Evolutionary conservation across 169 alveolate genomes (phyloP).

Genomic region (Plasmodium adleri): DNA sequence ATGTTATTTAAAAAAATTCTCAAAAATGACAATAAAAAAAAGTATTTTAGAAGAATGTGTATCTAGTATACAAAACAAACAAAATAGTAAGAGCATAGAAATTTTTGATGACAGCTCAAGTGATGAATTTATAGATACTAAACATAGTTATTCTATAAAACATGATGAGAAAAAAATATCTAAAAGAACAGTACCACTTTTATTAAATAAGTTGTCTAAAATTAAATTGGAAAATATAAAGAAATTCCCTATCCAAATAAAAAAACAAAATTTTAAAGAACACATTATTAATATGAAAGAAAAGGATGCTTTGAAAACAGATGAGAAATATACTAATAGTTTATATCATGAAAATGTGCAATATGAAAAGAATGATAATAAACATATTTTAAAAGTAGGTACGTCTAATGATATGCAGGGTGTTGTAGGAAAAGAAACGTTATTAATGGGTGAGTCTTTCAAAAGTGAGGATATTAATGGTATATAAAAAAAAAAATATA

Average conservation of each 20-base stretch:
- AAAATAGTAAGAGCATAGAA: neutral
- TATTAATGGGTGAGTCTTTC: neutral
- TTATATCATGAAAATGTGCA: neutral
- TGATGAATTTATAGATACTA: neutral
- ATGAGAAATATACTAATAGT: neutral
- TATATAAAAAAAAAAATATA: neutral
- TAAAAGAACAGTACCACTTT: neutral
- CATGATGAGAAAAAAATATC: neutral
- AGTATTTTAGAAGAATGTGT: too few relatives aligned
- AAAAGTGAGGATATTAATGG: slow-evolving; percentile 12
- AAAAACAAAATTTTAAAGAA: slow-evolving; percentile 26
- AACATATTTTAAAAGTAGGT: neutral
- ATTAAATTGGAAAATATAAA: slow-evolving; percentile 25
- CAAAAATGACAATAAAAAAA: neutral
- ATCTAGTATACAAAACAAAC: neutral
- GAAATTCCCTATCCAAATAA: slow-evolving; percentile 10
- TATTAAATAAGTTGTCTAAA: slow-evolving; percentile 14
- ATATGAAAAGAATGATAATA: neutral
- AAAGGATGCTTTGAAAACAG: slow-evolving; percentile 1
- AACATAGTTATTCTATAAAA: neutral
- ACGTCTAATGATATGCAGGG: neutral
- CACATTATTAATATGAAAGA: neutral
- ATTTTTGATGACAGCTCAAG: neutral
- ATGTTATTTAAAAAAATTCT: neutral
- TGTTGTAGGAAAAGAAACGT: neutral